These are phyloP conservation scores for Caryopteris hybrid DNA, from an alignment of 305 asterid genomes.

Conservation along the genomic window DNA sequence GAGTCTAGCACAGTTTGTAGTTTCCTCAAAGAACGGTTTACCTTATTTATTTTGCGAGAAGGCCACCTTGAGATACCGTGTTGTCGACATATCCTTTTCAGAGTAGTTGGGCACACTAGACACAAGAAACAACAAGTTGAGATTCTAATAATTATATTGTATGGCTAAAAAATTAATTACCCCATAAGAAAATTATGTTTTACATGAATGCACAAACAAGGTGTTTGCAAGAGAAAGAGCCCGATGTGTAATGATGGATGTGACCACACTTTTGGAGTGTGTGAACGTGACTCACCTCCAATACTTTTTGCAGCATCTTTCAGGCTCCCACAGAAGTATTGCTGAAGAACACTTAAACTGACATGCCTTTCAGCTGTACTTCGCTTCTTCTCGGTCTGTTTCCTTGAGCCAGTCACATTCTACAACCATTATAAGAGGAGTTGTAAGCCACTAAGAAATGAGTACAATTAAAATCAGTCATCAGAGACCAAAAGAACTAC, in stretches of 20 bases:
- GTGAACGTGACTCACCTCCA: conserved; percentile 67
- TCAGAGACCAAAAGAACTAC: background rate
- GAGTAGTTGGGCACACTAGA: conserved; percentile 90
- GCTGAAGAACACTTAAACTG: conserved; percentile 81
- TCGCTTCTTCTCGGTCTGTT: conserved; percentile 60
- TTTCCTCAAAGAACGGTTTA: conserved; percentile 79
- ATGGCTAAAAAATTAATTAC: background rate
- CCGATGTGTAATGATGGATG: background rate
- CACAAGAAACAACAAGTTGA: conserved; percentile 17
- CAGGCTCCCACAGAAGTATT: conserved; percentile 88
- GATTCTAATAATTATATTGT: background rate
- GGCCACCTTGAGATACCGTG: conserved; percentile 98
- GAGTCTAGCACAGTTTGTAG: conserved; percentile 78
- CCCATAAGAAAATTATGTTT: background rate
- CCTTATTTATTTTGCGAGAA: conserved; percentile 89
- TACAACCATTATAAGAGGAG: conserved; percentile 27
- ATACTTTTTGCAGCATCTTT: conserved; percentile 96
- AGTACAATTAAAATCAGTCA: background rate
- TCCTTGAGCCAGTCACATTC: conserved; percentile 40
- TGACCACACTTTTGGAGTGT: background rate
- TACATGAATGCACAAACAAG: background rate
- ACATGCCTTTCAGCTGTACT: conserved; percentile 83
- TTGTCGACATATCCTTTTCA: conserved; percentile 88
- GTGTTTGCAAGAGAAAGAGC: background rate
- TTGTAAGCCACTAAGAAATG: background rate